Percentiles rank a stretch among this genome's conserved stretches.
These are phyloP conservation scores for Arabidopsis suecica DNA, from an alignment of 345 rosid genomes.

Conservation along the genomic window DNA sequence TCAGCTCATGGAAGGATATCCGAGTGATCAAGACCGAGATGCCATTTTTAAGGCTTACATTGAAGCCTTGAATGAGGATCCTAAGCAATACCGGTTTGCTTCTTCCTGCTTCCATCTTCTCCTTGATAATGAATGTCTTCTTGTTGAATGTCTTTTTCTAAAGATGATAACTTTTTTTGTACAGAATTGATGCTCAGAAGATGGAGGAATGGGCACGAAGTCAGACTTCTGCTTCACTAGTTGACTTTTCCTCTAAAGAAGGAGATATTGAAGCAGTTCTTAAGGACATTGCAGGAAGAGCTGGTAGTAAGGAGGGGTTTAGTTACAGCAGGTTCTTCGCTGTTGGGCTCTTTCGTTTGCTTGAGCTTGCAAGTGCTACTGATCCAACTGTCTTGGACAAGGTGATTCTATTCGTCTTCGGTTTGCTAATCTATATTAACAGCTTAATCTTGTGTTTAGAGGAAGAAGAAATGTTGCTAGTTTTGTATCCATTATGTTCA, in stretches of 20 bases:
- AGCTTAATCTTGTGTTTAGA: background rate
- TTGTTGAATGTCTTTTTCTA: background rate
- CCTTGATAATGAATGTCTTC: background rate
- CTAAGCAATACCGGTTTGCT: constrained; percentile 81
- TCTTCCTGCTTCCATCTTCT: background rate
- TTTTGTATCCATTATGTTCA: constrained; percentile 11
- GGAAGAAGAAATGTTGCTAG: background rate
- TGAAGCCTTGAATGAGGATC: constrained; percentile 83
- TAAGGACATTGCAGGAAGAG: constrained; percentile 85
- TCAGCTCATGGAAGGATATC: constrained; percentile 99
- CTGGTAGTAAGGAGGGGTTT: constrained; percentile 70
- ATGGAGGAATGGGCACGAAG: constrained; percentile 91
- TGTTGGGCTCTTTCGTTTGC: constrained; percentile 92
- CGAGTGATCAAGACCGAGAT: constrained; percentile 88
- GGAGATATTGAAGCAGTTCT: constrained; percentile 84
- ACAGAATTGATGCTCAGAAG: constrained; percentile 81
- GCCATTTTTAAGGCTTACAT: constrained; percentile 86
- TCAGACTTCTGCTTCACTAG: constrained; percentile 70
- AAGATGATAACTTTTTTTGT: background rate
- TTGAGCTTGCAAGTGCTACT: constrained; percentile 87
- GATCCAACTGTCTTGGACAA: constrained; percentile 87
- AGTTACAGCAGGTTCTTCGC: constrained; percentile 99
- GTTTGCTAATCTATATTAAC: background rate
- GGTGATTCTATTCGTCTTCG: constrained; percentile 49
- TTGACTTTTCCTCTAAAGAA: constrained; percentile 74